phyloP scores from a whole-genome alignment of 1,139 yeast species.

The Arxiozyma bovina region DNA sequence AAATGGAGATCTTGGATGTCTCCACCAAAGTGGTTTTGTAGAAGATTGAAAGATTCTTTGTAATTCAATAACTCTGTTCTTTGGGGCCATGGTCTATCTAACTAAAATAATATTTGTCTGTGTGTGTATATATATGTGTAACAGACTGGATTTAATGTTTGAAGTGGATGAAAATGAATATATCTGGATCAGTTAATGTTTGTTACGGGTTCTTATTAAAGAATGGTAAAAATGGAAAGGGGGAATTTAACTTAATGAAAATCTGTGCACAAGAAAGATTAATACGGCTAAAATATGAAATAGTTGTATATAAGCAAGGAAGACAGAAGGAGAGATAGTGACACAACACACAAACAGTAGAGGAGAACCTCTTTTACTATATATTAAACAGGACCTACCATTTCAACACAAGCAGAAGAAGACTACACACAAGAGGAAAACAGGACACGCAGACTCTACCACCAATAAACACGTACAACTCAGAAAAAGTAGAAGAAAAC shows the following conservation, averaged over 20 bases:
- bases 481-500: neutral
- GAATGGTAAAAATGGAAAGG: no score
- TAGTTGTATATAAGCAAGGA: neutral
- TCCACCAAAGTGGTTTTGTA: slow-evolving; percentile 66
- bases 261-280: no score
- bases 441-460: no score
- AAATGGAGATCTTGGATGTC: slow-evolving; percentile 70
- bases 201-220: neutral
- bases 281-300: no score
- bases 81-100: slow-evolving; percentile 25
- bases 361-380: neutral
- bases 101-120: neutral
- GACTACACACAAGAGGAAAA: neutral
- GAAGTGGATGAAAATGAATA: no score
- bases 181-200: no score
- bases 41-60: slow-evolving; percentile 70
- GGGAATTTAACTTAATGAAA: no score
- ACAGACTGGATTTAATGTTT: neutral
- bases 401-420: no score
- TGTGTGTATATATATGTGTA: neutral
- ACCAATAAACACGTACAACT: neutral
- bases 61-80: slow-evolving; percentile 64
- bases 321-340: neutral
- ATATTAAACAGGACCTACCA: neutral
- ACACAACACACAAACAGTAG: neutral